Base-by-base conservation (phyloP, 2,329 filamentous ascomycete species). In the Sclerotiophoma versabilis region DNA sequence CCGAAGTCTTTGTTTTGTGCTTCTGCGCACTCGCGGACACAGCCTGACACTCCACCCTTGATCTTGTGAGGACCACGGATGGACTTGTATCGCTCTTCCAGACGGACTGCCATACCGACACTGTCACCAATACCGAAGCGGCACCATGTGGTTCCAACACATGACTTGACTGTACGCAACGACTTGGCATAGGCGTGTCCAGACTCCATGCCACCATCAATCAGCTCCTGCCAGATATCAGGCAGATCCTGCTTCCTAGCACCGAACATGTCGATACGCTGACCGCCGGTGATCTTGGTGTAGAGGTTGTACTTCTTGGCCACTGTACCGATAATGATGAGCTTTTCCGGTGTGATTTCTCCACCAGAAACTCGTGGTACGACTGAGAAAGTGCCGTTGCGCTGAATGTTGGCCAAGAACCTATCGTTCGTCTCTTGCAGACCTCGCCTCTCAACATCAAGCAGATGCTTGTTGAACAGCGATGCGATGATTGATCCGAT, bases 1-100 rank as follows among this genome's bases (percentile, higher is more conserved):
- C 92, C 92, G 64, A 96, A 96, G 69, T 96, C 92, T 76, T 96
- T 96, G 75, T 88, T 93, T 70, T 96, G 92, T 1, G 92, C 92
- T 75, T 96, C 92, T 0, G 92, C 92, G 63, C 92, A 96, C 76
- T 96, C 92, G 49, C 92, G 83, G n/a, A 96, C 91, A 61, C 92
- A 96, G 11, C 92, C 92, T 49, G 89, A 93, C 0, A 96, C 92
- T 49, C 91, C 92, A 1, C 90, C 92, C 75, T 96, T 96, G 73
- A 96, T 84, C 80, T 96, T 96, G 74, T 96, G 92, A 8, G 92
- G 92, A 14, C 84, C 83, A n/a, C 92, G 86, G 54, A 96, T 89
- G 68, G 90, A 91, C 82, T 96, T 96, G 77, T 96, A 96, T 38
- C 92, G 85, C 77, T 96, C 90, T 75, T 96, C 92, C 0, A 96